These are phyloP conservation scores for Verbena officinalis DNA, from an alignment of 257 asterid species.

Conservation along the genomic window DNA sequence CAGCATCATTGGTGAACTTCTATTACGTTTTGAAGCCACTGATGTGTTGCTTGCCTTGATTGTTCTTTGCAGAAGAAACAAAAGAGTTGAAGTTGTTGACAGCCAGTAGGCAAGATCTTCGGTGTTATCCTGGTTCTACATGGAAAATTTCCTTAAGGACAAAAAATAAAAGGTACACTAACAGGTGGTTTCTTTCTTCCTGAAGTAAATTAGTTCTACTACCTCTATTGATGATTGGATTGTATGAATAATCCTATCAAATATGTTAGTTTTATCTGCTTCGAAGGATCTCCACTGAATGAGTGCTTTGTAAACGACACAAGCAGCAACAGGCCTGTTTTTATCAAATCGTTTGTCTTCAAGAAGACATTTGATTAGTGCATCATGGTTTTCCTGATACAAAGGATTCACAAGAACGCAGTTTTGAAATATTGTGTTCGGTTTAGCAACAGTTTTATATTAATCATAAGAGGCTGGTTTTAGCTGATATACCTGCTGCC, in stretches of 20 bases:
- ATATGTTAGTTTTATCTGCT: slow-evolving; percentile 83
- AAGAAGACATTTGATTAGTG: slow-evolving; percentile 73
- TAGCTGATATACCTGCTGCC: slow-evolving; percentile 74
- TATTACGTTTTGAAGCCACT: slow-evolving; percentile 55
- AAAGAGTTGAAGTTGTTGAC: slow-evolving; percentile 82
- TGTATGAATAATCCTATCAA: slow-evolving; percentile 81
- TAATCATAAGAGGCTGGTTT: slow-evolving; percentile 17
- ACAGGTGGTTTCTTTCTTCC: background rate
- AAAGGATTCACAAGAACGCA: slow-evolving; percentile 31
- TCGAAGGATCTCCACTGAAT: slow-evolving; percentile 94
- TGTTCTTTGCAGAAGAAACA: slow-evolving; percentile 81
- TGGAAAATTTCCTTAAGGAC: slow-evolving; percentile 6
- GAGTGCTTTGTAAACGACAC: slow-evolving; percentile 72
- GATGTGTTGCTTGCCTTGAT: slow-evolving; percentile 80
- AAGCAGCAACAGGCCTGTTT: slow-evolving; percentile 82
- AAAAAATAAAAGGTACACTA: slow-evolving; percentile 2
- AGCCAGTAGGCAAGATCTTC: slow-evolving; percentile 84
- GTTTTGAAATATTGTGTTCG: background rate
- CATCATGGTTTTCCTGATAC: slow-evolving; percentile 81
- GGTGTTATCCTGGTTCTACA: slow-evolving; percentile 66
- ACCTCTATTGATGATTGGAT: slow-evolving; percentile 90
- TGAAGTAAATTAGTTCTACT: slow-evolving; percentile 16
- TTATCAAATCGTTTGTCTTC: slow-evolving; percentile 79
- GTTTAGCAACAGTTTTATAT: background rate
- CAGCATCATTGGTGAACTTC: slow-evolving; percentile 75